Evolutionary conservation across 352 stramenopile genomes (phyloP), one percentile per base, ranked within the genome.

Genomic region (Phytophthora melonis): DNA sequence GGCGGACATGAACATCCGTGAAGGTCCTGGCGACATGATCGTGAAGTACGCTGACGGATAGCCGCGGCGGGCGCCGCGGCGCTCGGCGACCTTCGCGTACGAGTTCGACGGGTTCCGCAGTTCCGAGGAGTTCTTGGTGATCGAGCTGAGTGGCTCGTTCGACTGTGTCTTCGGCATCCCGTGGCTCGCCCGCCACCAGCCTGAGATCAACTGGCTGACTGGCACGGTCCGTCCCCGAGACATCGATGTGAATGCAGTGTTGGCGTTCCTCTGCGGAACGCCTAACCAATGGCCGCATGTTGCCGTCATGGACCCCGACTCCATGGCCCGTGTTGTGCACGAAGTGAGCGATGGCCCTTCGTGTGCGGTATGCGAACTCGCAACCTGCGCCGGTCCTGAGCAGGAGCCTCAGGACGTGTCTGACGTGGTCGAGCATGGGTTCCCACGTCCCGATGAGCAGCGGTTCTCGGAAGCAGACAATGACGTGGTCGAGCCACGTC

Each of bases 91-190:
- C 21, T 61, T 78, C 13, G 18, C 25, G 14, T 79, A 74, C 45
- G 27, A 52, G 25, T 62, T 81, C 32, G 73, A 79, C 19, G 70
- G 66, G 1, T 78, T 80, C 16, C 5, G 3, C 6, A 16, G 41
- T 8, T 66, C 21, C 3, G 66, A 77, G 13, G 64, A 77, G 0
- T 82, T 86, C 41, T 36, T 74, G 13, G 65, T 86, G 6, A 74
- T 83, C n/a, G 66, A 86, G 3, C 27, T 80, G 30, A 58, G 50
- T n/a, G 63, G 60, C 1, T 63, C 59, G 3, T 81, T 74, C 19
- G 61, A 81, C 34, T 79, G 64, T 43, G 70, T 86, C 47, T 71
- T 81, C 18, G 72, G 72, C 0, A 77, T 83, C 50, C 57, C 60
- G 30, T 82, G 74, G 67, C 53, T 80, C 1, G 57, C 58, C n/a